Evolutionary conservation across 1,139 yeast species (phyloP).

Genomic region (Hansenula anomala): DNA sequence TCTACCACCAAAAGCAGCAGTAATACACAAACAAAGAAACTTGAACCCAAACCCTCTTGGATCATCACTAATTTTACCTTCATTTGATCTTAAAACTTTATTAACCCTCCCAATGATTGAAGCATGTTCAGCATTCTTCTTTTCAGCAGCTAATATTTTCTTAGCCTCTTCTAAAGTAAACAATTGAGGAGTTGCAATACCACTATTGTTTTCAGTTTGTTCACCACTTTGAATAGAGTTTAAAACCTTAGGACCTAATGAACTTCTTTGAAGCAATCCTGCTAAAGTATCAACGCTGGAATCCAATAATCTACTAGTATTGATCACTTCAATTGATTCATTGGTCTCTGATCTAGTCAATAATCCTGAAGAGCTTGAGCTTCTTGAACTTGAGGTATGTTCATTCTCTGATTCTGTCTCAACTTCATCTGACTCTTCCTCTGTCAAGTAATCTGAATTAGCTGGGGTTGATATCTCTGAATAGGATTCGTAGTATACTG

Average conservation of each 20-base stretch:
- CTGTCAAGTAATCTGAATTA: too few species aligned
- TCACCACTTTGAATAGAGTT: background rate
- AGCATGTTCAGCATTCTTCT: background rate
- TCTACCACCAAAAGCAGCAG: conserved; percentile 13
- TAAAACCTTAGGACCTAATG: background rate
- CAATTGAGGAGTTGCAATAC: background rate
- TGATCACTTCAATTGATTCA: background rate
- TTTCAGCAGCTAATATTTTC: background rate
- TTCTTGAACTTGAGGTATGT: too few species aligned
- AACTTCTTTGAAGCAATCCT: background rate
- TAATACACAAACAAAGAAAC: conserved; percentile 6
- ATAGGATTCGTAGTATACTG: too few species aligned
- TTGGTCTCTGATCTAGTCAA: background rate
- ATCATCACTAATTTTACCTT: background rate
- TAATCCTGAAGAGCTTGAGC: background rate
- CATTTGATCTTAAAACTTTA: background rate
- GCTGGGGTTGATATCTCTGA: too few species aligned
- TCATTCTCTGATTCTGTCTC: too few species aligned
- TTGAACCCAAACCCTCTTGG: conserved; percentile 6
- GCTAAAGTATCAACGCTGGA: background rate
- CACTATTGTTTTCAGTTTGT: background rate
- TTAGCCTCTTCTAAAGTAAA: background rate
- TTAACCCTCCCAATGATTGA: background rate
- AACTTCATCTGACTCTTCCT: too few species aligned
- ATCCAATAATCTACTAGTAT: background rate